Base-by-base conservation (phyloP, 1,284 basidiomycete genomes). In the Papiliotrema terrestris region DNA sequence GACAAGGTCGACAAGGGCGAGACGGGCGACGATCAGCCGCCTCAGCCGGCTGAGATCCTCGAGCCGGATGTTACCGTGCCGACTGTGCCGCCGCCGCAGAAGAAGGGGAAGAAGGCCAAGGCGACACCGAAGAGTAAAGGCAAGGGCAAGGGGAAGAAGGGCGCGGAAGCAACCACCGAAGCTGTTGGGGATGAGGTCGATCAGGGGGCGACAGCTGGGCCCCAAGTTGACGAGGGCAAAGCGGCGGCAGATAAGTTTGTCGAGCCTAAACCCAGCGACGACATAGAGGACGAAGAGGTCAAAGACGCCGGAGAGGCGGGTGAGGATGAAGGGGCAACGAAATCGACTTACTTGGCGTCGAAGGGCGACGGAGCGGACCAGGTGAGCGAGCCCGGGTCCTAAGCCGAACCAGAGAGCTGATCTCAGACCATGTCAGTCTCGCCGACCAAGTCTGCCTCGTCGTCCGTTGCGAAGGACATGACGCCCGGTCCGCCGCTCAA, bases 401-500 rank as follows among this genome's bases (percentile, higher is more conserved):
- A n/a, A 38, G 36, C n/a, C 9, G 36, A n/a, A 11, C n/a, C n/a
- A 11, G 36, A 9, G 9, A 32, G 29, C 29, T 32, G 29, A 32
- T 32, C 5, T 5, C 39, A 41, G 39, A 23, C 43, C 14, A 23
- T 11, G 2, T 13, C 45, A 35, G 32, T 38, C 8, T 49, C 60
- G 15, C 50, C 53, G 0, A 32, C 42, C 17, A 59, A 60, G 35
- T 45, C 54, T 8, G 23, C 23, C 32, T 4, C 47, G 9, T 13
- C 25, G 35, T 23, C 35, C 35, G 26, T 32, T 17, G n/a, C n/a
- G n/a, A n/a, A n/a, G n/a, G n/a, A n/a, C 15, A 19, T n/a, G 4
- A 49, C 35, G 3, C 35, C 32, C 15, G 36, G 57, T 5, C 41
- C 57, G 9, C 59, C 59, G 13, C 51, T 58, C 14, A 52, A 55